Percentiles rank a stretch among this genome's conserved stretches.
Conservation (phyloP, 805 yeast species). For the Cyberlindnera xylosilytica region DNA sequence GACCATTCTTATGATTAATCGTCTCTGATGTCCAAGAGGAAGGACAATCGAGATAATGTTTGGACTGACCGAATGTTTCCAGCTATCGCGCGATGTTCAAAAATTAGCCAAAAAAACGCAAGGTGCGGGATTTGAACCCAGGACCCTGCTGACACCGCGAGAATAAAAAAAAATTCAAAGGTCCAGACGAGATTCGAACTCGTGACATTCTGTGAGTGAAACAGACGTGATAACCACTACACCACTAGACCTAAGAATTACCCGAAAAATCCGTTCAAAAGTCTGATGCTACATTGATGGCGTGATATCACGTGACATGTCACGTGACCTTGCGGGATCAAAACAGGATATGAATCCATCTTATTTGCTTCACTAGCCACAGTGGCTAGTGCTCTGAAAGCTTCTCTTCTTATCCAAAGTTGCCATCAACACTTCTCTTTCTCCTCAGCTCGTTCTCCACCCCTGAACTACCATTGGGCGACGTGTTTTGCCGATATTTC, state of each 20-base stretch:
- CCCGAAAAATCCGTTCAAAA: neutral
- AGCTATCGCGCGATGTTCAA: too few species aligned
- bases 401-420: too few species aligned
- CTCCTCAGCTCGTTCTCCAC: too few species aligned
- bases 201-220: constrained; percentile 35
- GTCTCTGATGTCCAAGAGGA: too few species aligned
- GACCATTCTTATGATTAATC: too few species aligned
- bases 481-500: too few species aligned
- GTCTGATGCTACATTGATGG: neutral
- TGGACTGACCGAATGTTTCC: neutral
- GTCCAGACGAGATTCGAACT: constrained; percentile 35
- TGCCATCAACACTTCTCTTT: too few species aligned
- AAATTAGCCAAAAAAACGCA: too few species aligned
- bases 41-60: too few species aligned
- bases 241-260: constrained; percentile 28
- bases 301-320: constrained; percentile 2
- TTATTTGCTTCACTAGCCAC: constrained; percentile 9
- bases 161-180: constrained; percentile 13
- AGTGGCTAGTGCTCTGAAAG: constrained; percentile 6
- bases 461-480: too few species aligned
- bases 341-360: neutral
- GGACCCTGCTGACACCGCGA: neutral
- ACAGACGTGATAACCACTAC: constrained; percentile 36
- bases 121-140: neutral
- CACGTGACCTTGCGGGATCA: constrained; percentile 10